Evolutionary conservation across 2,329 filamentous ascomycete genomes (phyloP), one percentile per base, ranked within the genome.

Genomic region (Ophiosphaerella narmari): DNA sequence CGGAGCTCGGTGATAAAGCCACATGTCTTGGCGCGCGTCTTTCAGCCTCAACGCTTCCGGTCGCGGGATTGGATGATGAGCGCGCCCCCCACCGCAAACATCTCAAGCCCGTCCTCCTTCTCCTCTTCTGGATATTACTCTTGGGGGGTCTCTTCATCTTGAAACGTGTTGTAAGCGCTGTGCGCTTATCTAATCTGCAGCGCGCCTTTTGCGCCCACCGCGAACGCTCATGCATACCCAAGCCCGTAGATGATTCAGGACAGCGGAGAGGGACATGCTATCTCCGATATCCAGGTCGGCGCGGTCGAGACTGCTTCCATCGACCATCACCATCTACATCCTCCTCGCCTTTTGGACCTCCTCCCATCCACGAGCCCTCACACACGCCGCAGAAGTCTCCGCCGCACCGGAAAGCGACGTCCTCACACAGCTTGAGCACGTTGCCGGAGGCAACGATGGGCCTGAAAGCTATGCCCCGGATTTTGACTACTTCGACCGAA

Each of bases 271-370:
- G 57, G 59, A 55, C 59, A 74, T 74, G 72, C 75, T 74, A 66
- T 75, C 74, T 62, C 73, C 72, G 29, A 76, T 86, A 73, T 80
- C 87, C 72, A 86, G 82, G 70, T 85, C 82, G 65, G 77, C 89
- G 60, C 89, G 89, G 77, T 87, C 86, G 75, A 86, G 88, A 68
- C 82, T 90, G 66, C 82, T 83, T 67, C 85, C 86, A 63, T 89
- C 86, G 49, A 69, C 88, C 45, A 77, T 82, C 63, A 83, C 85
- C 46, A 83, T 84, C 29, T 73, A 83, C 26, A 67, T 88, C 43
- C 71, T 89, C 29, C 62, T 87, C 31, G 65, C 84, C 34, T 69
- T 91, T 36, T 88, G 85, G 67, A 74, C 88, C 49, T 72, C 83
- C 23, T 77, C 89, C 33, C 81, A 82, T 49, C 80, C 80, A 38